Percentiles rank a stretch among this genome's conserved stretches.
Conservation (phyloP, 1,139 yeast species). For the Hansenula sp. region DNA sequence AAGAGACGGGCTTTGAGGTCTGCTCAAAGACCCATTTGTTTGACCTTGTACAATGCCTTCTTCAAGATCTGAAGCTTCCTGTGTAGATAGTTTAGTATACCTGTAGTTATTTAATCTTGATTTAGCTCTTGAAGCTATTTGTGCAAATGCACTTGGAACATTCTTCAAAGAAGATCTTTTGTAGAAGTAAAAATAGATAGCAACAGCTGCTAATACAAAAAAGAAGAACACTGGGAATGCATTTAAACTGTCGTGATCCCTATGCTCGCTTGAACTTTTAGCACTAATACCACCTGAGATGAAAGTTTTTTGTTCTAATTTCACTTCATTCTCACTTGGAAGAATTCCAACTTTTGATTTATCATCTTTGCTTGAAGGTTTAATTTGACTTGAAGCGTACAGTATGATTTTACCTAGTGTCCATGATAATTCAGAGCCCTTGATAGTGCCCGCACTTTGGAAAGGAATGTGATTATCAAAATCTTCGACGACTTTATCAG, state of each 20-base stretch:
- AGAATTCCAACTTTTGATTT: slow-evolving; percentile 41
- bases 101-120: slow-evolving; percentile 15
- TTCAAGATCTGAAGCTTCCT: slow-evolving; percentile 19
- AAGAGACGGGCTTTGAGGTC: slow-evolving; percentile 20
- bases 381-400: slow-evolving; percentile 53
- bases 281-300: slow-evolving; percentile 17
- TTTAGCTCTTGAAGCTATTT: slow-evolving; percentile 9
- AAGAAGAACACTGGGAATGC: slow-evolving; percentile 9
- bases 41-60: slow-evolving; percentile 10
- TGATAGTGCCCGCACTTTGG: slow-evolving; percentile 55
- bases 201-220: slow-evolving; percentile 1
- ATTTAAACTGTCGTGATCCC: slow-evolving; percentile 7
- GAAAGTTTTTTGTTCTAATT: slow-evolving; percentile 13
- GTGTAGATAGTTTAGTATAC: slow-evolving; percentile 18
- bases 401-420: slow-evolving; percentile 59
- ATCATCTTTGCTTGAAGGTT: slow-evolving; percentile 25
- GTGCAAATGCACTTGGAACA: slow-evolving; percentile 10
- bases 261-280: slow-evolving; percentile 3
- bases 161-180: slow-evolving; percentile 11
- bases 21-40: slow-evolving; percentile 9
- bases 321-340: slow-evolving; percentile 44
- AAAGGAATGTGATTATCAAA: slow-evolving; percentile 47
- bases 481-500: slow-evolving; percentile 24
- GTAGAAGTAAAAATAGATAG: slow-evolving; percentile 12
- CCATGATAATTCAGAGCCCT: slow-evolving; percentile 65